These are phyloP conservation scores for Neostapfia colusana DNA, from an alignment of 176 grass and related monocot genomes.

Conservation along the genomic window DNA sequence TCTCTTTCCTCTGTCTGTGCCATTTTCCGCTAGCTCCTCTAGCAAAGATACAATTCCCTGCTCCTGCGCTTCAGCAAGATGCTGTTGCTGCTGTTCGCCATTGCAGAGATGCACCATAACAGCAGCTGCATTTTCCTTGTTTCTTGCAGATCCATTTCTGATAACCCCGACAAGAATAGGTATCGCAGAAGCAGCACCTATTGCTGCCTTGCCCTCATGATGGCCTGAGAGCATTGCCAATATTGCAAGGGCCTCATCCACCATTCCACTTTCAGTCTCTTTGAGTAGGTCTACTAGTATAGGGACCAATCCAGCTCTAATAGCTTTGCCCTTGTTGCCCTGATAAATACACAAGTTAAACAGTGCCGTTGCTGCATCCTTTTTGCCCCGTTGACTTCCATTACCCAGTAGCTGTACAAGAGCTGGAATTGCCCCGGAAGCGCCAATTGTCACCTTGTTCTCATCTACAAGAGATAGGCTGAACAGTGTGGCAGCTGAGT, in stretches of 20 bases:
- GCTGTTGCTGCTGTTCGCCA: constrained; percentile 65
- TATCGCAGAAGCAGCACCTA: constrained; percentile 53
- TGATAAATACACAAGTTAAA: constrained; percentile 94
- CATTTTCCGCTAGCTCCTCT: constrained; percentile 67
- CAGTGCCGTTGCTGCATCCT: constrained; percentile 74
- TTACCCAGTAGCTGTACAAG: constrained; percentile 68
- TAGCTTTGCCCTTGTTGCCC: constrained; percentile 87
- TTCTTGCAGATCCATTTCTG: constrained; percentile 69
- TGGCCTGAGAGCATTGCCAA: constrained; percentile 82
- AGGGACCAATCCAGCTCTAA: constrained; percentile 77
- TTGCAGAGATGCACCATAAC: constrained; percentile 81
- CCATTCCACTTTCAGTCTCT: constrained; percentile 61
- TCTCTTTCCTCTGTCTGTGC: constrained; percentile 77
- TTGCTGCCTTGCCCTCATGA: constrained; percentile 72
- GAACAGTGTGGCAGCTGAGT: constrained; percentile 95
- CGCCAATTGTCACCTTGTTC: constrained; percentile 80
- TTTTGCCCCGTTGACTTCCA: constrained; percentile 81
- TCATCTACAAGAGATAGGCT: constrained; percentile 89
- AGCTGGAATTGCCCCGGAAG: constrained; percentile 76
- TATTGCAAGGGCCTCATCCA: constrained; percentile 85
- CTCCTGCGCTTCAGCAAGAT: constrained; percentile 77
- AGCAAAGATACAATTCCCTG: constrained; percentile 58
- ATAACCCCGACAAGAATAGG: constrained; percentile 71
- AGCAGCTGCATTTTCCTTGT: constrained; percentile 90
- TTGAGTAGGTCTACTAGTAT: constrained; percentile 62